Percentiles rank a stretch among this genome's conserved stretches.
These are phyloP conservation scores for Lactifluus echinatus DNA, from an alignment of 768 basidiomycete species.

Conservation along the genomic window DNA sequence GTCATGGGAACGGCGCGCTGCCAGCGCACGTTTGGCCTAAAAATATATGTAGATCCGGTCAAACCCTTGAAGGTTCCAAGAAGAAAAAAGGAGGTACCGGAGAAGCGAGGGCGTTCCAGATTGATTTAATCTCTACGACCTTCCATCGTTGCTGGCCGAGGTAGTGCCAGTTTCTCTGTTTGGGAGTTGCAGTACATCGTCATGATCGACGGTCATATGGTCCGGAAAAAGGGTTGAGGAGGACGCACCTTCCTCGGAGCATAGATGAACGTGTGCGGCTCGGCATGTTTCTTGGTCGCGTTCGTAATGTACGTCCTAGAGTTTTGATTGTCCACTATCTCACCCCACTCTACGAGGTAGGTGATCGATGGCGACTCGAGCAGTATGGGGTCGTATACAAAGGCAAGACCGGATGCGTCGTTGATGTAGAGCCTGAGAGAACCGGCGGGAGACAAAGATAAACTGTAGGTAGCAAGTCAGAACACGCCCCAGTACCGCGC, in stretches of 20 bases:
- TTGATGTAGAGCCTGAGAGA: constrained; percentile 36
- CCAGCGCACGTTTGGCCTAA: constrained; percentile 18
- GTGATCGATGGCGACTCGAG: constrained; percentile 37
- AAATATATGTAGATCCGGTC: neutral
- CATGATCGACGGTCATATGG: neutral
- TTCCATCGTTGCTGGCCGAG: constrained; percentile 16
- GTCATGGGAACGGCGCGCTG: constrained; percentile 27
- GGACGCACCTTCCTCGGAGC: constrained; percentile 36
- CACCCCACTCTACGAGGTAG: constrained; percentile 49
- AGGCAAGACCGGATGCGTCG: constrained; percentile 34
- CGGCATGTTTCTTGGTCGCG: constrained; percentile 17
- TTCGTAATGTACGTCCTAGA: constrained; percentile 30
- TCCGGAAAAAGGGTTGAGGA: neutral
- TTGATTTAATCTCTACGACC: constrained; percentile 1
- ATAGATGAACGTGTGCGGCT: constrained; percentile 45
- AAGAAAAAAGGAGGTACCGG: constrained; percentile 12
- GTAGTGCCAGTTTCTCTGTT: constrained; percentile 17
- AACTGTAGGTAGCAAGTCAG: neutral
- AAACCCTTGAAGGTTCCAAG: neutral
- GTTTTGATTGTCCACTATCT: constrained; percentile 27
- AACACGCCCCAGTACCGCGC: neutral
- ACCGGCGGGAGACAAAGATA: constrained; percentile 9
- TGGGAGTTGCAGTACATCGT: too few relatives aligned
- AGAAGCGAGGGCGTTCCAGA: constrained; percentile 20
- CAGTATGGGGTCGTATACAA: constrained; percentile 47